Conservation (phyloP, 257 asterid species). For the Echium plantagineum region DNA sequence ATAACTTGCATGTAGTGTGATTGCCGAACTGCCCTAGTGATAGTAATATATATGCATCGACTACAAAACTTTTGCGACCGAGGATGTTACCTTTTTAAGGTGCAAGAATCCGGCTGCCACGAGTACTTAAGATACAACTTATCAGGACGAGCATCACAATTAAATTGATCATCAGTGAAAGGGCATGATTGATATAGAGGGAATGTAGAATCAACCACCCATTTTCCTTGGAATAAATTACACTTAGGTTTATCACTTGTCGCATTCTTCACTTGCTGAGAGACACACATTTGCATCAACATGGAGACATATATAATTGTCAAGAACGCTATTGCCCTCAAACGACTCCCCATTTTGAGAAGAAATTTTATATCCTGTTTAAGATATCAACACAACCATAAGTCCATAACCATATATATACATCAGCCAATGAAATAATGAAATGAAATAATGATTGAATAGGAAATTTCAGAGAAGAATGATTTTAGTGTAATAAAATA, state of each 20-base stretch:
- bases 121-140: constrained; percentile 32
- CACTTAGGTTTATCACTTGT: constrained; percentile 8
- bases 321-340: not conserved
- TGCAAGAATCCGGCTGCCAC: constrained; percentile 48
- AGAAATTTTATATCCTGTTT: not conserved
- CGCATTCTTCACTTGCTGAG: constrained; percentile 1
- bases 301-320: not conserved
- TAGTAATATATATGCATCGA: no score
- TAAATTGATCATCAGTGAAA: constrained; percentile 28
- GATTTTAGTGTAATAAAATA: no score
- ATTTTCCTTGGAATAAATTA: constrained; percentile 41
- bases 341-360: not conserved
- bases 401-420: not conserved
- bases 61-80: no score
- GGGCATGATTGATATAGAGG: constrained; percentile 51
- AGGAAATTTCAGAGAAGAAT: no score
- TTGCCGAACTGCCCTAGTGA: not conserved
- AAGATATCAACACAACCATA: not conserved
- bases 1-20: not conserved
- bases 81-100: constrained; percentile 28
- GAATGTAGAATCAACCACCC: constrained; percentile 27
- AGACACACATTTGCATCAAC: constrained; percentile 2
- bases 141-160: constrained; percentile 52
- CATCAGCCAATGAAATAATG: not conserved
- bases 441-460: no score